Base-by-base conservation (phyloP, 2,329 filamentous ascomycete species). In the Fusarium abutilonis region DNA sequence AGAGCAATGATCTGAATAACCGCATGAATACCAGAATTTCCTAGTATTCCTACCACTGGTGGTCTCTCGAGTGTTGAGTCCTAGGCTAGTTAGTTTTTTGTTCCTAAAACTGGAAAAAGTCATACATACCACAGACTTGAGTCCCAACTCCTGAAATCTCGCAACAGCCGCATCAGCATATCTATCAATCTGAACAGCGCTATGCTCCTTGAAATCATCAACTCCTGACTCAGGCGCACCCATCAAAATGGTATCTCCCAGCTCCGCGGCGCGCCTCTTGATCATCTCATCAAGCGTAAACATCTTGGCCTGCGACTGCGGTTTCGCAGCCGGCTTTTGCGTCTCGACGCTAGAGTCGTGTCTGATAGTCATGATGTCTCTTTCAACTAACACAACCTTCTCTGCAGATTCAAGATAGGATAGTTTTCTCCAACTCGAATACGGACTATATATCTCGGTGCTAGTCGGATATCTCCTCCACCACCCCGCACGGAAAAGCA, bases 151-250 rank as follows among this genome's bases (percentile, higher is more conserved):
- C 4, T 60, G 56, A 0, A 69, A 45, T 36, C 28, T 67, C 0
- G 43, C 44, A 39, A 68, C 67, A 2, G 67, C 67, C 8, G 64
- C 64, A 49, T 69, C 67, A 1, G 51, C 67, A 39, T 67, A 69
- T 32, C 43, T 50, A 19, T 69, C 67, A 13, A 70, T 31, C 1
- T 55, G 59, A 1, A 56, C 41, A 14, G 67, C 67, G 14, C 56
- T 68, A 15, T 69, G 62, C 9, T 70, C 67, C 13, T 46, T 60
- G 6, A 63, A 69, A 15, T 69, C 64, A 14, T 63, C 59, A 9
- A 59, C 47, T 0, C 52, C 64, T 1, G 48, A 21, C 15, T 55
- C 64, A 0, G 66, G 66, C 3, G 50, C 55, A 2, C 63, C 66
- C 4, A 69, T 21, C 3, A 65, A 35, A 2, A 63, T 45, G 0